Evolutionary conservation across 352 stramenopile genomes (phyloP).

Genomic region (Pythium sukuiense): DNA sequence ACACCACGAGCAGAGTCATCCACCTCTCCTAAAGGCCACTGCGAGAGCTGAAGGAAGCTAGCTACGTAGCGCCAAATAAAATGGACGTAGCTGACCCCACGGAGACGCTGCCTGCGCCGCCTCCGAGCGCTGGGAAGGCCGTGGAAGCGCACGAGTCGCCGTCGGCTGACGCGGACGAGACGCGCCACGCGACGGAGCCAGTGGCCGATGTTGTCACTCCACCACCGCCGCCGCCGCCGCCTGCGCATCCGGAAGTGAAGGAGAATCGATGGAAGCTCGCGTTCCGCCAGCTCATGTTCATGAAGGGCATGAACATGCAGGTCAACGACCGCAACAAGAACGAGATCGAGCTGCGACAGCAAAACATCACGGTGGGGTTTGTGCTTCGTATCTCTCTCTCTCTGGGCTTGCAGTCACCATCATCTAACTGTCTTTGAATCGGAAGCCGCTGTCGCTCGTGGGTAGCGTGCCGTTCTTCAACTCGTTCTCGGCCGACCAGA

Average conservation of each 20-base stretch:
- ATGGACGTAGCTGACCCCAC: not conserved
- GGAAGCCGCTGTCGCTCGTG: slow-evolving; percentile 62
- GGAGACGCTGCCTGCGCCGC: slow-evolving; percentile 9
- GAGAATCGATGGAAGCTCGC: slow-evolving; percentile 75
- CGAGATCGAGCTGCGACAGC: slow-evolving; percentile 75
- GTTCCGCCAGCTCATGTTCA: slow-evolving; percentile 80
- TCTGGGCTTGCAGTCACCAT: no score
- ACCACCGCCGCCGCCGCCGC: slow-evolving; percentile 1
- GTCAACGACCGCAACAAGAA: slow-evolving; percentile 76
- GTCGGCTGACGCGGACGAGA: slow-evolving; percentile 13
- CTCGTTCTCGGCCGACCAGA: slow-evolving; percentile 50
- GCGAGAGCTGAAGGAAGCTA: not conserved
- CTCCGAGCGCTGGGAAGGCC: not conserved
- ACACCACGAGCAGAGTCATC: not conserved
- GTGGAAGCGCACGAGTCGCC: not conserved
- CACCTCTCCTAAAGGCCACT: not conserved
- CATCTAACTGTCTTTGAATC: no score
- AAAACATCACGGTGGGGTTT: slow-evolving; percentile 63
- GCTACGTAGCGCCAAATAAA: not conserved
- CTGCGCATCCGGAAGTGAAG: slow-evolving; percentile 19
- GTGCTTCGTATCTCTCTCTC: no score
- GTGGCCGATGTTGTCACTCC: not conserved
- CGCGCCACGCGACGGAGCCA: slow-evolving; percentile 4
- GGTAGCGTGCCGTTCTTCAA: slow-evolving; percentile 83
- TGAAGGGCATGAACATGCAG: slow-evolving; percentile 83